Evolutionary conservation across 2,329 filamentous ascomycete species (phyloP).

Genomic region (Fusarium protoensiforme): DNA sequence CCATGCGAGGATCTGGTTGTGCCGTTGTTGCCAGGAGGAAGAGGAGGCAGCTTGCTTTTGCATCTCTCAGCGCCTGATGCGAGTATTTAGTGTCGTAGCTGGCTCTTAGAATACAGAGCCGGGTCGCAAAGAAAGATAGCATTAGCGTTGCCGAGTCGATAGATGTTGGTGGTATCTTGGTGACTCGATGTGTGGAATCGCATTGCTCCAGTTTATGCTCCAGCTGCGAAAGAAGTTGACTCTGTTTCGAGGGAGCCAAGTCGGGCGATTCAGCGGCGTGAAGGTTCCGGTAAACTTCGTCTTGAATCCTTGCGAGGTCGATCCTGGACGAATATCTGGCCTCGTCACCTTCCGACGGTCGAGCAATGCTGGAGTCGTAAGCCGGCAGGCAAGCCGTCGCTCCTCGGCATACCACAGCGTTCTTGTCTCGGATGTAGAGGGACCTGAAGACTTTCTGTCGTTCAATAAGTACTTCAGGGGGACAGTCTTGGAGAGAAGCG

Average conservation of each 20-base stretch:
- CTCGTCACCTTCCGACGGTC: slow-evolving; percentile 7
- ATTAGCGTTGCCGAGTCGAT: slow-evolving; percentile 19
- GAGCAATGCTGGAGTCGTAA: slow-evolving; percentile 23
- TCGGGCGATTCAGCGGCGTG: slow-evolving; percentile 23
- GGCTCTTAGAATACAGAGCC: slow-evolving; percentile 27
- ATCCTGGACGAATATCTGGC: slow-evolving; percentile 23
- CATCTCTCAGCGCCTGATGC: slow-evolving; percentile 21
- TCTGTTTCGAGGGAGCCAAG: neutral
- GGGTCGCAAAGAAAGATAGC: slow-evolving; percentile 38
- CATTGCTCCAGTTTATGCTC: slow-evolving; percentile 39
- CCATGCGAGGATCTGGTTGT: slow-evolving; percentile 22
- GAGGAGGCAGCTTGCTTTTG: slow-evolving; percentile 39
- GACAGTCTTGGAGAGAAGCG: slow-evolving; percentile 6
- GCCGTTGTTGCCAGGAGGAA: slow-evolving; percentile 35
- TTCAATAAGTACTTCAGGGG: slow-evolving; percentile 29
- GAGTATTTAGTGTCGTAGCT: slow-evolving; percentile 6
- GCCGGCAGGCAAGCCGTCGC: slow-evolving; percentile 32
- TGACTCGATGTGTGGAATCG: slow-evolving; percentile 24
- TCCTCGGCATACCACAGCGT: slow-evolving; percentile 36
- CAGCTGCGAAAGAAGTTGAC: slow-evolving; percentile 19
- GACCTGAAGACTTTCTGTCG: slow-evolving; percentile 39
- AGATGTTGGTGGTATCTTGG: slow-evolving; percentile 18
- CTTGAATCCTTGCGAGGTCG: slow-evolving; percentile 38
- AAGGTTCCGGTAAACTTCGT: slow-evolving; percentile 36
- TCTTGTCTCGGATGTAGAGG: slow-evolving; percentile 41